Conservation (phyloP, 768 basidiomycete genomes). For the Pilatotrama ljubarskyi region DNA sequence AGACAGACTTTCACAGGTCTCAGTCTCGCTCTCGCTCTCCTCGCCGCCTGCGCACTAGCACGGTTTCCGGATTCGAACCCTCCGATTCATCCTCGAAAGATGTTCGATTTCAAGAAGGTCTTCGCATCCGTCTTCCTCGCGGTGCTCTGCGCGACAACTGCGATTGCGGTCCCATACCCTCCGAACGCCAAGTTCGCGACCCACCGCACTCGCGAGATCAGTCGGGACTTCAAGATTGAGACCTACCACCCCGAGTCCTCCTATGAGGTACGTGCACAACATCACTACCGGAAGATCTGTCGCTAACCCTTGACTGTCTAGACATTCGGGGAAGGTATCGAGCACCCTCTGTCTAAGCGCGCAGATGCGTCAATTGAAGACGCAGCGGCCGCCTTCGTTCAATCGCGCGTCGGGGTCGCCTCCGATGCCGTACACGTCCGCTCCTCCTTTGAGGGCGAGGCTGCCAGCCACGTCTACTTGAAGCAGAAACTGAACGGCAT, state of each 20-base stretch:
- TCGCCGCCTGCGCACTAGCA: slow-evolving; percentile 7
- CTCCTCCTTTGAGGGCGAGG: slow-evolving; percentile 23
- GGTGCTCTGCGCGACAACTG: slow-evolving; percentile 19
- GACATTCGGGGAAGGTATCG: slow-evolving; percentile 31
- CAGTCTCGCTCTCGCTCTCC: slow-evolving; percentile 4
- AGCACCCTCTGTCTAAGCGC: slow-evolving; percentile 29
- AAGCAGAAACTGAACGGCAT: slow-evolving; percentile 35
- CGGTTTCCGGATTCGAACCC: not conserved
- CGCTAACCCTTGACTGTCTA: slow-evolving; percentile 2
- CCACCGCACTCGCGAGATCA: slow-evolving; percentile 27
- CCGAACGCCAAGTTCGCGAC: slow-evolving; percentile 26
- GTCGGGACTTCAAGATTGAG: slow-evolving; percentile 26
- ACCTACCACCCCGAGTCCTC: slow-evolving; percentile 30
- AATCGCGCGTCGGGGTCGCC: slow-evolving; percentile 24
- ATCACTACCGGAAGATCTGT: too few relatives aligned
- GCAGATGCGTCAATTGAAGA: slow-evolving; percentile 25
- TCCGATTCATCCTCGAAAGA: not conserved
- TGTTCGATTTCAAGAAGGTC: slow-evolving; percentile 21
- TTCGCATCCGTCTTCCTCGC: slow-evolving; percentile 20
- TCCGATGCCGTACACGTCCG: slow-evolving; percentile 20
- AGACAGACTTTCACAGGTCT: slow-evolving; percentile 21
- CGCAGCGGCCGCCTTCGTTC: slow-evolving; percentile 28
- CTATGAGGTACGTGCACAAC: slow-evolving; percentile 23
- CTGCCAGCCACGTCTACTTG: slow-evolving; percentile 24
- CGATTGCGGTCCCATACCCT: slow-evolving; percentile 18